Base-by-base conservation (phyloP, 2,329 filamentous ascomycete species). In the Phyllachora maydis region DNA sequence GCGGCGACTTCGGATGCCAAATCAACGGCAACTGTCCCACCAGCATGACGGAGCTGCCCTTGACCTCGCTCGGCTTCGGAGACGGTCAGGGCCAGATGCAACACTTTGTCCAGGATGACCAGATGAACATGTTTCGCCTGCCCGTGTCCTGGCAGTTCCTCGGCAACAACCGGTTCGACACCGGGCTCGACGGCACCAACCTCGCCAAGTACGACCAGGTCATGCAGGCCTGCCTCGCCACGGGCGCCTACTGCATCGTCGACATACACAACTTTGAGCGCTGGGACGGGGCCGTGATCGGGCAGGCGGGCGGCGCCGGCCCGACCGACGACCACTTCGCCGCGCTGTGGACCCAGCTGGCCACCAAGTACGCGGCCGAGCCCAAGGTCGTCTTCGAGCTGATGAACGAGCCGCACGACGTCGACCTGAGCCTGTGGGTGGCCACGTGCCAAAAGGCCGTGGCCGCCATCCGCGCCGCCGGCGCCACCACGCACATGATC, bases 331-430 rank as follows among this genome's bases (percentile, higher is more conserved):
- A 54, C 8, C 45, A 65, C 9, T 93, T 74, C 32, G 59, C 54
- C 4, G 47, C 45, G 19, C 42, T 75, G 4, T 76, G 70, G 70
- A 41, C 37, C 2, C 49, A 60, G 28, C 41, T 69, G 4, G 69
- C 70, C 1, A 49, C 44, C 1, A 63, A 65, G 37, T 76, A 75
- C 41, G 54, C 51, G 12, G 35, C 37, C 5, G 44, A 65, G 23
- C 39, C 51, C 18, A 64, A 59, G 29, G 45, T 76, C 14, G 51
- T 61, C 4, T 71, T 76, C 32, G 68, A 66, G 9, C 39, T 76
- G 21, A 75, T 76, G 68, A 77, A 76, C 44, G 71, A 70, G 45
- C 69, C 70, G 5, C 65, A 73, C 39, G 59, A 66, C 24, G 42
- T 63, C 26, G 56, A 67, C 34, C 50, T 71, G 32, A 41, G 37